Evolutionary conservation across 192 early-diverging fungal species (phyloP).

Genomic region (Allomyces arbusculus): DNA sequence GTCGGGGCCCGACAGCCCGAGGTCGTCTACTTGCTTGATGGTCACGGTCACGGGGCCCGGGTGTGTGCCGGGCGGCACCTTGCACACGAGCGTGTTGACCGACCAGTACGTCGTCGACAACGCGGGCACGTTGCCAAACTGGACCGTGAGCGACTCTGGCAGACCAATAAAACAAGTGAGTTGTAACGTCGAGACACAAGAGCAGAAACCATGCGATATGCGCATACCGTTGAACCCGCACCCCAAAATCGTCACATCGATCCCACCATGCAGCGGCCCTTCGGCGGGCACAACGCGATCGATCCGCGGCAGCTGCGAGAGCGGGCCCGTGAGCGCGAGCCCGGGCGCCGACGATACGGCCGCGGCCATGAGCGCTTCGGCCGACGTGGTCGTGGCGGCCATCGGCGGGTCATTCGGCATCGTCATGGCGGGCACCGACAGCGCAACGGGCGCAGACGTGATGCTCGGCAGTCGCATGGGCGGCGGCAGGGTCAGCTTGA

Average conservation of each 20-base stretch:
- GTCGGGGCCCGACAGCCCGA: slow-evolving; percentile 14
- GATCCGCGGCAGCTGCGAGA: slow-evolving; percentile 20
- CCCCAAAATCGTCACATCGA: slow-evolving; percentile 64
- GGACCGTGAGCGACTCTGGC: slow-evolving; percentile 36
- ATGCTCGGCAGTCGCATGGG: no score
- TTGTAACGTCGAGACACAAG: no score
- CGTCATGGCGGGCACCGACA: no score
- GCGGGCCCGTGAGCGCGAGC: no score
- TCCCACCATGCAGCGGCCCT: slow-evolving; percentile 71
- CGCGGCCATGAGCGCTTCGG: no score
- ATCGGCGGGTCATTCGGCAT: no score
- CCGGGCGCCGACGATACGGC: no score
- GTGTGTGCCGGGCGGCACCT: slow-evolving; percentile 54
- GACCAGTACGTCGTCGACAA: slow-evolving; percentile 58
- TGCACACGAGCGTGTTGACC: slow-evolving; percentile 55
- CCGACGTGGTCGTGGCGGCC: no score
- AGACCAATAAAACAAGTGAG: no score
- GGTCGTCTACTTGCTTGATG: slow-evolving; percentile 14
- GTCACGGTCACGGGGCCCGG: slow-evolving; percentile 47
- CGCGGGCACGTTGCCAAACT: slow-evolving; percentile 60
- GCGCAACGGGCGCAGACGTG: no score
- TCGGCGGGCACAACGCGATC: slow-evolving; percentile 56
- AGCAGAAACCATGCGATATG: neutral
- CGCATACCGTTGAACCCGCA: slow-evolving; percentile 39
- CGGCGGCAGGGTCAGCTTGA: no score